phyloP scores from a whole-genome alignment of 768 basidiomycete genomes.

The Auricularia auricula-judae region DNA sequence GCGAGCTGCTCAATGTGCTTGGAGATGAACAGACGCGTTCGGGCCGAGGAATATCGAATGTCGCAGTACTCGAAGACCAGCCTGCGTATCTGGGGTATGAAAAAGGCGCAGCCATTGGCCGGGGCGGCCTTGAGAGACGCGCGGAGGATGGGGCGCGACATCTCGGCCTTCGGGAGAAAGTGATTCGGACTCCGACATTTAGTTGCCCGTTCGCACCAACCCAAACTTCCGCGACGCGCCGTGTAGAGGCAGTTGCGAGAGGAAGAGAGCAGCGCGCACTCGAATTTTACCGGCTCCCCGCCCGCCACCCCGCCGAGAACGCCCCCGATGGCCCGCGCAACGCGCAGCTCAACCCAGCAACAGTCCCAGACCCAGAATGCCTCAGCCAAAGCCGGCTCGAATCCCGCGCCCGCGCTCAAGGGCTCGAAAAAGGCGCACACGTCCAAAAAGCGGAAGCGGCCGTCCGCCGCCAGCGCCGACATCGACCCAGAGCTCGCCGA shows the following conservation, averaged over 20 bases:
- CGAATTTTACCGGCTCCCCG: background rate
- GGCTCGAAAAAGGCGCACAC: background rate
- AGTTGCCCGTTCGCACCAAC: too few relatives aligned
- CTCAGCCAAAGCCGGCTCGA: background rate
- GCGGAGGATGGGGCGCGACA: slow-evolving; percentile 28
- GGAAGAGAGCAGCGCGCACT: background rate
- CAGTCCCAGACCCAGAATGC: slow-evolving; percentile 14
- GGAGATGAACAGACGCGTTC: slow-evolving; percentile 58
- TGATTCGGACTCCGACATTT: too few relatives aligned
- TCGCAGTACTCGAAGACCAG: slow-evolving; percentile 86
- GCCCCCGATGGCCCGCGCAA: slow-evolving; percentile 58
- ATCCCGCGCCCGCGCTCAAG: background rate
- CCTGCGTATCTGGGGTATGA: slow-evolving; percentile 71
- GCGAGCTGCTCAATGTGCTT: slow-evolving; percentile 57
- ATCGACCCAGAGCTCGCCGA: background rate
- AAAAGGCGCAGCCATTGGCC: slow-evolving; percentile 64
- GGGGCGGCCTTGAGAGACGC: slow-evolving; percentile 45
- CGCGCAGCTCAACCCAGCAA: slow-evolving; percentile 39
- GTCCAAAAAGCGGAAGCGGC: slow-evolving; percentile 62
- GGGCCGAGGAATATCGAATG: slow-evolving; percentile 63
- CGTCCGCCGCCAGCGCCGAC: slow-evolving; percentile 8
- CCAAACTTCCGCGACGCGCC: slow-evolving; percentile 1
- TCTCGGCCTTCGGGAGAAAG: background rate
- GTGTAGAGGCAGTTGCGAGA: slow-evolving; percentile 5
- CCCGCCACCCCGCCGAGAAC: background rate